Evolutionary conservation across 2,329 filamentous ascomycete species (phyloP), one percentile per base, ranked within the genome.

Genomic region (Ceratocystis huliohia): DNA sequence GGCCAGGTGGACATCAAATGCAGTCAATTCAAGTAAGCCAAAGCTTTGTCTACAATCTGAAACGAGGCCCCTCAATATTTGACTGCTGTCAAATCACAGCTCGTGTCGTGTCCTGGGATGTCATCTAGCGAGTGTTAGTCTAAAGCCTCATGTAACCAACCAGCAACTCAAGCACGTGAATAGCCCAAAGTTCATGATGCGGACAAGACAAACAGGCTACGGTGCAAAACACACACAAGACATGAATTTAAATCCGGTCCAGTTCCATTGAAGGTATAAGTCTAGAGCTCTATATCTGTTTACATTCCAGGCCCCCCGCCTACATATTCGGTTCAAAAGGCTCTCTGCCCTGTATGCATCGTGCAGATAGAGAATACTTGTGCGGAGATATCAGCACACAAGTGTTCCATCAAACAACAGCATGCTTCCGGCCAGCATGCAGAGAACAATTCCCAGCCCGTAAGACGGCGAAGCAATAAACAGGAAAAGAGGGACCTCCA

Each of bases 201-300:
- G 3, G 33, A 3, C 33, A 3, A 25, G 48, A 10, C 46, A 10
- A 50, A 53, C 48, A 53, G n/a, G 28, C 33, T n/a, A 57, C 20
- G 10, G 3, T 41, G 37, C 10, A 41, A 41, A 41, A 15, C 37
- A 41, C 37, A 15, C 10, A 41, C 37, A 41, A 41, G 37, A 41
- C 10, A 41, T 33, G 15, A 30, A 17, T 33, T 59, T 37, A 6
- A 30, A 37, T 59, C 5, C 17, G 56, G 56, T 59, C 3, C 56
- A 59, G 7, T 59, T 59, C 56, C 56, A 59, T 59, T 59, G 56
- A 59, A 59, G 56, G 56, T n/a, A 59, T 20, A 33, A 59, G 30
- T 59, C 56, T 59, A 59, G 56, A 59, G 56, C 56, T 59, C 56
- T 59, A 59, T 37, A 30, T 33, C 25, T 59, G 56, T 59, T 59